Percentiles rank a stretch among this genome's conserved stretches.
Conservation (phyloP, 768 basidiomycete genomes). For the Agaricus subrufescens region DNA sequence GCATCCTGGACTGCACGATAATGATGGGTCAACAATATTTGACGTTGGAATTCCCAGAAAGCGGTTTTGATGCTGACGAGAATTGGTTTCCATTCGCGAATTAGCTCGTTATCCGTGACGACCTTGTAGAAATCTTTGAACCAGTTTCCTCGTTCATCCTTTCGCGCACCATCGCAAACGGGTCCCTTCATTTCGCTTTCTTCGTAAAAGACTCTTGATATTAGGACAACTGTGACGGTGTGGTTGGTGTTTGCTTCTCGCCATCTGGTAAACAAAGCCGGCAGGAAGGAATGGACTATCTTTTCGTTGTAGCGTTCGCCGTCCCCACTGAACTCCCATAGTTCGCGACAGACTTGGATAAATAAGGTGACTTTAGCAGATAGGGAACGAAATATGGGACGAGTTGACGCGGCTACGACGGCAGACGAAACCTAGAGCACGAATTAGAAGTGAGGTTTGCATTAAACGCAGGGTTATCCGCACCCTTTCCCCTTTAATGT, state of each 20-base stretch:
- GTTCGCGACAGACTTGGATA: constrained; percentile 92
- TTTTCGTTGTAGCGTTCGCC: constrained; percentile 96
- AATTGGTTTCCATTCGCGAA: constrained; percentile 84
- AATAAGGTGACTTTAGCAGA: constrained; percentile 92
- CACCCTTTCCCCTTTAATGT: constrained; percentile 65
- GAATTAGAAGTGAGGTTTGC: neutral
- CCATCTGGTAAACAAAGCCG: constrained; percentile 85
- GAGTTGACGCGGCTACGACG: constrained; percentile 76
- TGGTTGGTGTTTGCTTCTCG: constrained; percentile 83
- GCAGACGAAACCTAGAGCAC: constrained; percentile 71
- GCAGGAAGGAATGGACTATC: constrained; percentile 95
- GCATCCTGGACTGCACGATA: constrained; percentile 58
- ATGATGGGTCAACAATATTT: constrained; percentile 87
- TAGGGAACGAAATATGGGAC: constrained; percentile 83
- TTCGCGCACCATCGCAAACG: constrained; percentile 34
- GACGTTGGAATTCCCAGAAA: constrained; percentile 87
- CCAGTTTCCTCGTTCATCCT: constrained; percentile 71
- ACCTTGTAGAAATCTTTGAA: constrained; percentile 98
- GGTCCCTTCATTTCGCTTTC: constrained; percentile 75
- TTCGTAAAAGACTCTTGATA: constrained; percentile 90
- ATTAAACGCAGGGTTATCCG: constrained; percentile 12
- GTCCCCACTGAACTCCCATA: constrained; percentile 96
- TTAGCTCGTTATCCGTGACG: constrained; percentile 86
- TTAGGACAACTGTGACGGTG: constrained; percentile 89
- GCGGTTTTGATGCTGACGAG: constrained; percentile 85